A percentile compares a stretch with the other conserved stretches of the same genome.
Evolutionary conservation across 495 filamentous ascomycete genomes (phyloP).

Genomic region (Aspergillus bertholletiae): DNA sequence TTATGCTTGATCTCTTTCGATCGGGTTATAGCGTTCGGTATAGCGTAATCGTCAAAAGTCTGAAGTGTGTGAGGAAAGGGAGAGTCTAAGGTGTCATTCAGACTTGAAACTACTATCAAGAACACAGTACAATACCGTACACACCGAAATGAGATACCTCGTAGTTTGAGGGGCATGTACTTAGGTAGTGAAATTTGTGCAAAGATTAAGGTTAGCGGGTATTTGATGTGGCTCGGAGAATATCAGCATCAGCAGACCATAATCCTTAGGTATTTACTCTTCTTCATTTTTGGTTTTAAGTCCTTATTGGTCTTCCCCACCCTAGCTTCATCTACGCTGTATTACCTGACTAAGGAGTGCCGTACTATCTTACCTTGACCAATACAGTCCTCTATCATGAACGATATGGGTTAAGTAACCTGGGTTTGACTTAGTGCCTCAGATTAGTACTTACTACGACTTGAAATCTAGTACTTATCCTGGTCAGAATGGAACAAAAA

Average conservation of each 20-base stretch:
- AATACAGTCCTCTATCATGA: too few species aligned
- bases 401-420: too few species aligned
- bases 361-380: too few species aligned
- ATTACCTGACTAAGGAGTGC: too few species aligned
- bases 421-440: too few species aligned
- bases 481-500: too few species aligned
- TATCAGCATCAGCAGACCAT: conserved; percentile 15
- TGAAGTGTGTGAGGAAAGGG: neutral
- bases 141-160: neutral
- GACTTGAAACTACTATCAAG: neutral
- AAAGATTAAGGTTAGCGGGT: neutral
- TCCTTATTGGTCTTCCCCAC: too few species aligned
- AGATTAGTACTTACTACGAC: too few species aligned
- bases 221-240: conserved; percentile 15
- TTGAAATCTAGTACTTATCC: too few species aligned
- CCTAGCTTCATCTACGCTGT: too few species aligned
- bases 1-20: neutral
- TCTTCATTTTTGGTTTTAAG: neutral
- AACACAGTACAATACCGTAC: neutral
- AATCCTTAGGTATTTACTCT: neutral
- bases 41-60: neutral
- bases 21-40: neutral
- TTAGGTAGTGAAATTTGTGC: neutral
- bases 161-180: neutral
- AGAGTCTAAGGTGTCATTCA: neutral